A percentile compares a stretch with the other conserved stretches of the same genome.
Conservation (phyloP, 202 grass and related monocot genomes). For the Saccharum hybrid region DNA sequence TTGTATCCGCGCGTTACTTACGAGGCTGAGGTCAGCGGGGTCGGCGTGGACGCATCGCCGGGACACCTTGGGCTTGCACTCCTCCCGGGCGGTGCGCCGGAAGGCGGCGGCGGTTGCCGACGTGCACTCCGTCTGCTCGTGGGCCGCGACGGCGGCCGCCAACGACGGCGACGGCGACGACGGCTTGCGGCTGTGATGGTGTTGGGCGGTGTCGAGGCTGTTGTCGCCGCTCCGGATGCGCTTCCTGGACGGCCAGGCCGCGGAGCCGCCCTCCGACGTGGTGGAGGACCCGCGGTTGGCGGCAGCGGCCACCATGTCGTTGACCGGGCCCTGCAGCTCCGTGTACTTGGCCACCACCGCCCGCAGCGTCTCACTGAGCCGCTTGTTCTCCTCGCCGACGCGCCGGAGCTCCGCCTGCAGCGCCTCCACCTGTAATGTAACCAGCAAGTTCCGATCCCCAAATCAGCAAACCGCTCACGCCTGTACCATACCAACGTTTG, state of each 20-base stretch:
- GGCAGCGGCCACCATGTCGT: conserved; percentile 36
- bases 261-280: conserved; percentile 46
- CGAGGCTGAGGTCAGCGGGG: conserved; percentile 76
- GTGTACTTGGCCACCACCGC: conserved; percentile 59
- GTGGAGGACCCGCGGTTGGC: conserved; percentile 27
- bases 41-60: conserved; percentile 60
- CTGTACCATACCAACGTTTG: no score
- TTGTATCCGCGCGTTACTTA: conserved; percentile 47
- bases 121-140: conserved; percentile 63
- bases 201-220: conserved; percentile 36
- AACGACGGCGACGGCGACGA: background rate
- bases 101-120: conserved; percentile 43
- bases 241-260: conserved; percentile 50
- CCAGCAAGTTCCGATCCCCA: background rate
- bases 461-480: background rate
- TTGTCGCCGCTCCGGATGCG: conserved; percentile 38
- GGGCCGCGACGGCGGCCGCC: background rate
- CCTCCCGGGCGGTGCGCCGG: conserved; percentile 53
- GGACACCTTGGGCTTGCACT: conserved; percentile 58
- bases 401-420: conserved; percentile 73
- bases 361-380: conserved; percentile 62
- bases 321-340: conserved; percentile 54
- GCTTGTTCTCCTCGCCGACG: conserved; percentile 70
- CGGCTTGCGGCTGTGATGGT: background rate
- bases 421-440: conserved; percentile 25